Evolutionary conservation across 805 yeast genomes (phyloP), one percentile per base, ranked within the genome.

Genomic region (Pichia nanzhaoensis): DNA sequence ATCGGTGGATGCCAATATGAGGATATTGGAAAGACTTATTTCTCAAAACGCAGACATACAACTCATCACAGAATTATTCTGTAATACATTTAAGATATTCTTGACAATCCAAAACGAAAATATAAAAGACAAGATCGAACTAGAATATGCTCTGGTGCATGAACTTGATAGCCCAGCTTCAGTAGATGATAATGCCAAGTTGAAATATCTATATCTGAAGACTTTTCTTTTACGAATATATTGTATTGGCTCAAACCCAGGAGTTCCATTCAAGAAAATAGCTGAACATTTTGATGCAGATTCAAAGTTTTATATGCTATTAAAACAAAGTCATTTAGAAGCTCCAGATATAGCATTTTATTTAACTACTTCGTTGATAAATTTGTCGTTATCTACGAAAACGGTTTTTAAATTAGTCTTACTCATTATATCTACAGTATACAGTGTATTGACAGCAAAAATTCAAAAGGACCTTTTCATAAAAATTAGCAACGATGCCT

Each of bases 371-470:
- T 24, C 37, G 1, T 39, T 51, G 3, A 43, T 57, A 3, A 35
- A 45, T 28, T 18, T 50, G 5, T 46, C 55, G 18, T 16, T 44
- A 1, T 24, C 41, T 16, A 51, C 48, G 1, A 53, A 53, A 45
- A 53, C 56, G 8, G 46, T 43, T 4, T 32, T 39, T 17, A 53
- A 48, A 35, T 30, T 53, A 28, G 32, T 37, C 7, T 52, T 48
- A 16, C 30, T 50, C 12, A 19, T 53, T 2, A 12, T 48, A n/a
- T 42, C 56, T 5, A 20, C 50, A 20, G 47, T 50, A 10, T 52
- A 45, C 17, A 39, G 48, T 13, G 21, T 44, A 5, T 36, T 37
- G 3, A 46, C 47, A 2, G 34, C 10, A 5, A 42, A 50, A 34
- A 12, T 43, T 3, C 36, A 36, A 13, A 5, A 8, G 4, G 46